These are phyloP conservation scores for Fusarium zealandicum DNA, from an alignment of 2,329 filamentous ascomycete genomes.

Conservation along the genomic window DNA sequence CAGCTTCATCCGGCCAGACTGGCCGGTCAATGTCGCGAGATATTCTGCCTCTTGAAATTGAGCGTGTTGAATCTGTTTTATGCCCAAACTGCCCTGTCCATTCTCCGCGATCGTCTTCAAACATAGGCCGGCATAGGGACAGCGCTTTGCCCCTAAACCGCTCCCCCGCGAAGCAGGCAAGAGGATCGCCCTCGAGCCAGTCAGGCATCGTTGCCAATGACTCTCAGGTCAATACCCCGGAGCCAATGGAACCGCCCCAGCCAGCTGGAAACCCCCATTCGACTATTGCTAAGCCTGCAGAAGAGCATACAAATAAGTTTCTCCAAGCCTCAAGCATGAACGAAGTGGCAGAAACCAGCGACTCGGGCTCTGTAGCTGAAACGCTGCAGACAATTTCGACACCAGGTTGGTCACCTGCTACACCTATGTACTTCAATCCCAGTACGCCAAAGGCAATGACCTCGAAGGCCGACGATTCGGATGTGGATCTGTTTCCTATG, in stretches of 20 bases:
- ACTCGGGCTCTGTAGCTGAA: constrained; percentile 16
- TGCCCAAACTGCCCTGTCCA: constrained; percentile 25
- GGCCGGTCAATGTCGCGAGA: neutral
- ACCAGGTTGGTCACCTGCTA: constrained; percentile 25
- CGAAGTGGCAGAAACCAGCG: constrained; percentile 30
- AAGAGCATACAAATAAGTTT: too few relatives aligned
- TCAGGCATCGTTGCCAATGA: too few relatives aligned
- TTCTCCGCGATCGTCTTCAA: constrained; percentile 10
- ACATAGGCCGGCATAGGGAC: neutral
- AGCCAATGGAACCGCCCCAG: too few relatives aligned
- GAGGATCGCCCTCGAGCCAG: too few relatives aligned
- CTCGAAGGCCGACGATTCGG: constrained; percentile 3
- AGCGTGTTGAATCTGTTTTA: constrained; percentile 14
- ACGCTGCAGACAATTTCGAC: constrained; percentile 23
- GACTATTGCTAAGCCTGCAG: too few relatives aligned
- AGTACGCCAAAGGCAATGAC: constrained; percentile 43
- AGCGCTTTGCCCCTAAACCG: too few relatives aligned
- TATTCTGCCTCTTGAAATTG: constrained; percentile 1
- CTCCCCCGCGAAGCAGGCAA: too few relatives aligned
- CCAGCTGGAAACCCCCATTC: too few relatives aligned
- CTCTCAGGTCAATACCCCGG: too few relatives aligned
- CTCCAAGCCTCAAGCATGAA: neutral
- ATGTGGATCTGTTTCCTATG: neutral
- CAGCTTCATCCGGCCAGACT: neutral
- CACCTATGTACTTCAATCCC: constrained; percentile 37